phyloP scores from a whole-genome alignment of 805 yeast species.

The Scheffersomyces coipomensis region DNA sequence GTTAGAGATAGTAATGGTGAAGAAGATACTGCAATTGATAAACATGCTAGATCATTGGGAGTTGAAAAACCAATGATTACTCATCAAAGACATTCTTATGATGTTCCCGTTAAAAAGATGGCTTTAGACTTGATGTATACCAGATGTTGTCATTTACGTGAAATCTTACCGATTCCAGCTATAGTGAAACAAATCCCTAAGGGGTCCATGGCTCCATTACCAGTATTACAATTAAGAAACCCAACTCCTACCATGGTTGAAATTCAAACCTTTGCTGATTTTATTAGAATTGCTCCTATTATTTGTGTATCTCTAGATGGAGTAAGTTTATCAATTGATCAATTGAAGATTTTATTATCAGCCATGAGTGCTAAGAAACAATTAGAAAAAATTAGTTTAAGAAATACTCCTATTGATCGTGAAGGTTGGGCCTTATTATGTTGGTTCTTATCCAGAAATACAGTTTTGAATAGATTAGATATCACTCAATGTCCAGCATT shows the following conservation, averaged over 20 bases:
- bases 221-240: slow-evolving; percentile 69
- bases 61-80: slow-evolving; percentile 34
- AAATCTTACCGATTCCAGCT: slow-evolving; percentile 87
- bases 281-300: slow-evolving; percentile 81
- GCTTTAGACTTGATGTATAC: slow-evolving; percentile 78
- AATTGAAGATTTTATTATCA: slow-evolving; percentile 70
- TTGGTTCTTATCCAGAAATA: slow-evolving; percentile 67
- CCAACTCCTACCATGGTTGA: slow-evolving; percentile 92
- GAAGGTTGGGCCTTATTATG: slow-evolving; percentile 81
- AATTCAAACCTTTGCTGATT: slow-evolving; percentile 84
- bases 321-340: slow-evolving; percentile 67
- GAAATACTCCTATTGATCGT: slow-evolving; percentile 71
- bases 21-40: slow-evolving; percentile 19
- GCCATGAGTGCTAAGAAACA: slow-evolving; percentile 66
- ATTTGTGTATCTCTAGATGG: slow-evolving; percentile 77
- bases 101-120: slow-evolving; percentile 40
- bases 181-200: slow-evolving; percentile 71
- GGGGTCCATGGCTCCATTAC: slow-evolving; percentile 73
- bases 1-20: slow-evolving; percentile 4
- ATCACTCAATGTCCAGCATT: slow-evolving; percentile 66
- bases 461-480: slow-evolving; percentile 58
- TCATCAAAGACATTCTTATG: slow-evolving; percentile 18
- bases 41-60: slow-evolving; percentile 21
- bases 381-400: slow-evolving; percentile 68
- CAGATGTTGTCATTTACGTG: slow-evolving; percentile 89